Evolutionary conservation across 495 filamentous ascomycete species (phyloP).

Genomic region (Annulohypoxylon nitens): DNA sequence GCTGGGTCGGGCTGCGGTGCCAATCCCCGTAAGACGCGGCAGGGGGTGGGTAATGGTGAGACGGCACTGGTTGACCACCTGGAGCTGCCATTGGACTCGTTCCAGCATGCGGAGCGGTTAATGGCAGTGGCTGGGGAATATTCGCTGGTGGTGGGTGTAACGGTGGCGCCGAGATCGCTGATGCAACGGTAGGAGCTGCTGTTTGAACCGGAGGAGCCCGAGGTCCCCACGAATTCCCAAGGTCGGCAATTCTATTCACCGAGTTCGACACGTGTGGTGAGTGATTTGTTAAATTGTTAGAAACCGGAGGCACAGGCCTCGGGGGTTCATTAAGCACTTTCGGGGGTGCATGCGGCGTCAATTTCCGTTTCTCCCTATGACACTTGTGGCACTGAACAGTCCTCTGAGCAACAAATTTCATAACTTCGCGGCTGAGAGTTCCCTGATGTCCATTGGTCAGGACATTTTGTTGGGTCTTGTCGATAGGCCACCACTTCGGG

Average conservation of each 20-base stretch:
- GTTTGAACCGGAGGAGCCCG: constrained; percentile 34
- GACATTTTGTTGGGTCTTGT: constrained; percentile 56
- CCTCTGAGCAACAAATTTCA: constrained; percentile 64
- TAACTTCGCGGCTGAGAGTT: constrained; percentile 56
- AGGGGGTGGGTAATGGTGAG: constrained; percentile 59
- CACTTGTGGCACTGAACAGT: constrained; percentile 70
- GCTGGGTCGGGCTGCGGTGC: constrained; percentile 51
- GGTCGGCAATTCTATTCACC: constrained; percentile 39
- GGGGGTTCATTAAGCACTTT: constrained; percentile 50
- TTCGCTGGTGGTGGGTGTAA: constrained; percentile 39
- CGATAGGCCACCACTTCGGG: constrained; percentile 70
- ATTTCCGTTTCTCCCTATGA: constrained; percentile 59
- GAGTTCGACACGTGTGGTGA: constrained; percentile 40
- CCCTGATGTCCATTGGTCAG: constrained; percentile 59
- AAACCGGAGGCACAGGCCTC: constrained; percentile 47
- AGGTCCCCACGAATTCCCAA: constrained; percentile 43
- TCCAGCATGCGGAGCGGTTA: constrained; percentile 39
- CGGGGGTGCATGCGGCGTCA: constrained; percentile 49
- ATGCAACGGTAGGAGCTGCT: constrained; percentile 27
- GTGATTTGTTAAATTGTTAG: constrained; percentile 27
- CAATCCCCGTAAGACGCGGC: constrained; percentile 52
- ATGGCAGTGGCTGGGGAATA: constrained; percentile 43
- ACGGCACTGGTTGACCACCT: constrained; percentile 43
- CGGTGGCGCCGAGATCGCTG: constrained; percentile 37
- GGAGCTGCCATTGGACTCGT: constrained; percentile 50